These are phyloP conservation scores for Populus pruinosa DNA, from an alignment of 345 rosid genomes.

Conservation along the genomic window DNA sequence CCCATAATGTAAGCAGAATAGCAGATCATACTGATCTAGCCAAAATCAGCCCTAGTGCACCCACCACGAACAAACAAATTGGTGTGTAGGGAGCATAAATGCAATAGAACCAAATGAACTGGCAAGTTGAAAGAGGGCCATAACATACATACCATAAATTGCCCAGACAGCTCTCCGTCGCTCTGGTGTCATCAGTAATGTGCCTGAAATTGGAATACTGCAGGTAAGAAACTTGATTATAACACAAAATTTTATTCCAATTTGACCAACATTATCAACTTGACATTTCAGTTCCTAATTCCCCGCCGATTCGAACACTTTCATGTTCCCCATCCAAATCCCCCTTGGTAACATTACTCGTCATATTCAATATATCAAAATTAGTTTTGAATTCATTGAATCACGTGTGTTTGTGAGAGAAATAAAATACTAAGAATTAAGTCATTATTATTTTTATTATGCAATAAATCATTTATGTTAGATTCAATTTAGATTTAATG, in stretches of 20 bases:
- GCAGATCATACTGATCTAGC: not conserved
- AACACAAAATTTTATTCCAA: not conserved
- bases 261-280: not conserved
- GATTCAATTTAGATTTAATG: too few species aligned
- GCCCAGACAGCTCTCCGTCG: slow-evolving; percentile 55
- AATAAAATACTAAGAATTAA: too few species aligned
- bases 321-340: too few species aligned
- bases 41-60: not conserved
- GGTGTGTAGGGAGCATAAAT: not conserved
- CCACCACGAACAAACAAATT: too few species aligned
- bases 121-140: not conserved
- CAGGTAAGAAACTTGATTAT: not conserved
- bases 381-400: too few species aligned
- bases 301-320: too few species aligned
- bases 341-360: too few species aligned
- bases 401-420: too few species aligned
- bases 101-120: not conserved
- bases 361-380: too few species aligned
- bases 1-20: not conserved
- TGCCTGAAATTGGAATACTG: slow-evolving; percentile 32
- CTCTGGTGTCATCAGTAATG: slow-evolving; percentile 51
- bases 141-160: slow-evolving; percentile 41
- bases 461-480: too few species aligned
- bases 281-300: too few species aligned
- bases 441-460: too few species aligned